These are phyloP conservation scores for Zoysia matrella DNA, from an alignment of 202 grass and related monocot genomes.

Conservation along the genomic window DNA sequence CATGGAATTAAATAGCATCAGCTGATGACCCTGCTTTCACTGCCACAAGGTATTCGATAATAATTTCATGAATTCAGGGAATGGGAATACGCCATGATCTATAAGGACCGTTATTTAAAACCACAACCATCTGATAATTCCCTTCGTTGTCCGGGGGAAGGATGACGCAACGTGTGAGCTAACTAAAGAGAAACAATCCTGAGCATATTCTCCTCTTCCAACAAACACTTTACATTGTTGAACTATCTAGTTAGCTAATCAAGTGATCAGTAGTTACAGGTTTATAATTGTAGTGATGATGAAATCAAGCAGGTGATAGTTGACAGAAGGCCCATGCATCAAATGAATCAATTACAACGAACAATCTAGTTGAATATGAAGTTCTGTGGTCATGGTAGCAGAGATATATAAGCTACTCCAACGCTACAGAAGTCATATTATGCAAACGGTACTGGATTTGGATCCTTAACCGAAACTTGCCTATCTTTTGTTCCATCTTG, in stretches of 20 bases:
- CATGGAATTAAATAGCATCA: neutral
- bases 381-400: neutral
- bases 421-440: conserved; percentile 48
- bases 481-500: conserved; percentile 50
- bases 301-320: neutral
- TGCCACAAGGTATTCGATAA: neutral
- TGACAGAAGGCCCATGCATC: neutral
- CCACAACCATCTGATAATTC: neutral
- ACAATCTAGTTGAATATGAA: neutral
- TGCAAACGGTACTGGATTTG: conserved; percentile 49
- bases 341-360: conserved; percentile 27
- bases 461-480: conserved; percentile 44
- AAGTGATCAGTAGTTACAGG: conserved; percentile 7
- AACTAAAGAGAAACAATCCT: neutral
- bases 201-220: neutral
- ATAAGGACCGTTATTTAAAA: conserved; percentile 2
- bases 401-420: conserved; percentile 8
- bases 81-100: neutral
- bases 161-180: neutral
- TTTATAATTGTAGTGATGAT: neutral
- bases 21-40: neutral
- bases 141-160: neutral
- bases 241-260: conserved; percentile 7
- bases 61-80: neutral
- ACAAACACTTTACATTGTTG: neutral